Conservation (phyloP, 345 rosid species). For the Eucalyptus melliodora region DNA sequence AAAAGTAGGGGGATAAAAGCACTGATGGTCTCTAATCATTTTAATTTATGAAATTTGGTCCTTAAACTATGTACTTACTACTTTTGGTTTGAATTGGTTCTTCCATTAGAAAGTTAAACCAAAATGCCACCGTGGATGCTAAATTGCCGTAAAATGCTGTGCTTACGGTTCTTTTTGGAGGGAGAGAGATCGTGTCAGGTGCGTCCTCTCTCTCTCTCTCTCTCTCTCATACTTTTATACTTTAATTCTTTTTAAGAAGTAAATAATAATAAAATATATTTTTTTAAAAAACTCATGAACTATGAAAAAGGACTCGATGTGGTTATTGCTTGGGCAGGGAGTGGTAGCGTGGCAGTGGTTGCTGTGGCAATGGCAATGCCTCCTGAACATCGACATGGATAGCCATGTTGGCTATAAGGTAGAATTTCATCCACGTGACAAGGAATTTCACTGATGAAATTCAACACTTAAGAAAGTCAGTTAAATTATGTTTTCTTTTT, state of each 20-base stretch:
- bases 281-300: no score
- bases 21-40: background rate
- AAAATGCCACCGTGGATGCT: background rate
- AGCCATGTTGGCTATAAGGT: accelerated
- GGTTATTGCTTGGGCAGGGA: no score
- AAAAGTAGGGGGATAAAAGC: background rate
- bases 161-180: no score
- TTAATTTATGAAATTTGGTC: background rate
- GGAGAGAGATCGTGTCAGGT: no score
- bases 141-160: background rate
- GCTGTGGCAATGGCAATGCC: no score
- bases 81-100: background rate
- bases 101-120: background rate
- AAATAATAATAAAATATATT: accelerated
- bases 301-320: no score
- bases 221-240: no score
- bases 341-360: no score
- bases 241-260: background rate
- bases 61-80: no score
- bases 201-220: no score
- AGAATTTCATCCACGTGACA: background rate
- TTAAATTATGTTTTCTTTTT: no score
- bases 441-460: background rate
- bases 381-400: no score
- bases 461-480: background rate